These are phyloP conservation scores for Penicillium sp. DNA, from an alignment of 2,329 filamentous ascomycete genomes.

Conservation along the genomic window DNA sequence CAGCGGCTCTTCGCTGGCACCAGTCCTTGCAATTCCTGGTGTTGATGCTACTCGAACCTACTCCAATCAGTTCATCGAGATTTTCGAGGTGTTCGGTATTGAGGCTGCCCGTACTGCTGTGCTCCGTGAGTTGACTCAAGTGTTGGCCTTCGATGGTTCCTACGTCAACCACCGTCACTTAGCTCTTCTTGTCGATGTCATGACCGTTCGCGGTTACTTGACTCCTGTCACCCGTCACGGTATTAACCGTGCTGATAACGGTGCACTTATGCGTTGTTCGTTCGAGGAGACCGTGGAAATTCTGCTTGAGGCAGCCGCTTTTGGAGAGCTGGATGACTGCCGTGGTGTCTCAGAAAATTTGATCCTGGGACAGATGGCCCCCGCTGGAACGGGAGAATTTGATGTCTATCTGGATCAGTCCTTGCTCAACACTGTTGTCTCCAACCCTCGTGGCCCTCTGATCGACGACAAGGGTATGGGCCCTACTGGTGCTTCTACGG, in stretches of 20 bases:
- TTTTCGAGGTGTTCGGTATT: slow-evolving; percentile 92
- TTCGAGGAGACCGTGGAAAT: slow-evolving; percentile 99
- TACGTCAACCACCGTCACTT: slow-evolving; percentile 99
- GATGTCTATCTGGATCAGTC: slow-evolving; percentile 89
- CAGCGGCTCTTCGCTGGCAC: slow-evolving; percentile 79
- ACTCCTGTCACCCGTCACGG: slow-evolving; percentile 97
- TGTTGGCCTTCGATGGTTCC: slow-evolving; percentile 96
- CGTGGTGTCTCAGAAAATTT: slow-evolving; percentile 98
- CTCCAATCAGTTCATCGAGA: slow-evolving; percentile 93
- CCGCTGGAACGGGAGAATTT: slow-evolving; percentile 95
- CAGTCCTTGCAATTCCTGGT: slow-evolving; percentile 81
- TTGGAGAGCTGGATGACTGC: slow-evolving; percentile 95
- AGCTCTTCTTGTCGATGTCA: slow-evolving; percentile 91
- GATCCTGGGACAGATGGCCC: slow-evolving; percentile 95
- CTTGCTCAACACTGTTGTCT: slow-evolving; percentile 93
- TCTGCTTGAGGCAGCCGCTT: slow-evolving; percentile 88
- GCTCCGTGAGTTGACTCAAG: slow-evolving; percentile 82
- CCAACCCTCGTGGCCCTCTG: slow-evolving; percentile 68
- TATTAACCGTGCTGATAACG: slow-evolving; percentile 97
- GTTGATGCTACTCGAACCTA: slow-evolving; percentile 84
- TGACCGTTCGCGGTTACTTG: slow-evolving; percentile 91
- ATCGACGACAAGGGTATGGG: slow-evolving; percentile 74
- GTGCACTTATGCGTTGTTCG: slow-evolving; percentile 97
- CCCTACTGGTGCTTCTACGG: slow-evolving; percentile 80
- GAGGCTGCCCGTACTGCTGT: slow-evolving; percentile 87